Evolutionary conservation across 768 basidiomycete species (phyloP), one percentile per base, ranked within the genome.

Genomic region (Vararia minispora): DNA sequence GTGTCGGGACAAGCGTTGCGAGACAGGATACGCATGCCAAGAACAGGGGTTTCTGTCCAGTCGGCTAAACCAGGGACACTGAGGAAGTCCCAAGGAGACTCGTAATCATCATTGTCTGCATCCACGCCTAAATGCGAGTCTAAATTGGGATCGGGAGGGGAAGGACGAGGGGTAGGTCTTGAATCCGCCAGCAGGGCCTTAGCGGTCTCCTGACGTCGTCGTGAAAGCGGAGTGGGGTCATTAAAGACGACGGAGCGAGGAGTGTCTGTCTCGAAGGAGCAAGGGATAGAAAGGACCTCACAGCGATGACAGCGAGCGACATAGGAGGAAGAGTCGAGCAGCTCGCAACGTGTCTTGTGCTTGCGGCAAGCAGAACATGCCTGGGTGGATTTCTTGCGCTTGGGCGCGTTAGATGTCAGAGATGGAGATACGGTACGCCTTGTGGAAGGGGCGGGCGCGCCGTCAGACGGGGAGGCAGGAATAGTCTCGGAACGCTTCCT

Each of bases 271-370:
- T 68, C 66, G 35, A 71, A 71, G 2, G 70, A 72, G 45, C 69
- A 71, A 20, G 61, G 37, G 17, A 67, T 54, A 37, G 52, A 56
- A 35, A 71, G 57, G n/a, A 71, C 67, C 47, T 67, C 65, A 46
- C 70, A 71, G 10, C 69, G 64, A 41, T 71, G 69, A 28, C 69
- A 71, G 24, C 65, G 63, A 21, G 62, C 48, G 18, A 35, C 25
- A 17, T 37, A 28, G 22, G 51, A 55, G 22, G 55, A 45, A 28
- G 58, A 52, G 16, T 68, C 69, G n/a, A 71, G 58, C 39, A 67
- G 55, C 52, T 71, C 69, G 48, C 69, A 70, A 8, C 68, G 63
- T 28, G 65, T 68, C 39, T 71, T 71, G 46, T 68, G 63, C 40
- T 60, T 59, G n/a, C 68, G 56, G 41, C 68, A 70, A 18, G 64